Evolutionary conservation across 768 basidiomycete genomes (phyloP).

Genomic region (Tulasnella sp.): DNA sequence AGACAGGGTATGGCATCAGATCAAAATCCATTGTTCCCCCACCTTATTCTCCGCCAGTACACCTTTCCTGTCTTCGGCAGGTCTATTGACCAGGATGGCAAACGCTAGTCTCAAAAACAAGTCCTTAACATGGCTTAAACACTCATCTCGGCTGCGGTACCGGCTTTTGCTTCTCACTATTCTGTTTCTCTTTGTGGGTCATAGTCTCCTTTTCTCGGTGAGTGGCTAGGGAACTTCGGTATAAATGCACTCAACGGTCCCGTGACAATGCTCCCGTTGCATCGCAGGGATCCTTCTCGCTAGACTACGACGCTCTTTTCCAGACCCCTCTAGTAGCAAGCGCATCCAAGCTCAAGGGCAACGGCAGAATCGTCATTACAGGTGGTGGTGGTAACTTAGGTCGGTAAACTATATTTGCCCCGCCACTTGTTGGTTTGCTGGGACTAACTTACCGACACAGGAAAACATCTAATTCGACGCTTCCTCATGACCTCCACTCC

Average conservation of each 20-base stretch:
- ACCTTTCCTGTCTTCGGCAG: too few species aligned
- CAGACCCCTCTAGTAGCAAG: neutral
- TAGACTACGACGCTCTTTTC: neutral
- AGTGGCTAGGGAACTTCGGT: neutral
- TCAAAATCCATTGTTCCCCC: too few species aligned
- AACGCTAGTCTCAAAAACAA: too few species aligned
- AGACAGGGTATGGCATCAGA: too few species aligned
- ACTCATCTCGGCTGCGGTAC: too few species aligned
- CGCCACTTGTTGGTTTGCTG: neutral
- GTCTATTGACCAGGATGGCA: too few species aligned
- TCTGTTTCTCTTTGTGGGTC: neutral
- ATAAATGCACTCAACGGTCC: neutral
- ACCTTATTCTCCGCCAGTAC: too few species aligned
- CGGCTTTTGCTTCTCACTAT: too few species aligned
- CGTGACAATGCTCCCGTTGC: neutral
- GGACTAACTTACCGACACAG: neutral
- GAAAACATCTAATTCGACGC: slow-evolving; percentile 19
- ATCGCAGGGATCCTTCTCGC: too few species aligned
- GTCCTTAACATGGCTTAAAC: too few species aligned
- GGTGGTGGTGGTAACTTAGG: slow-evolving; percentile 22
- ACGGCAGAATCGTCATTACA: slow-evolving; percentile 19
- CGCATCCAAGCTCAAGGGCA: neutral
- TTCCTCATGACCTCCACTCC: slow-evolving; percentile 17
- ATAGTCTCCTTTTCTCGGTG: slow-evolving; percentile 6
- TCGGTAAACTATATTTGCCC: too few species aligned